These are phyloP conservation scores for Caryopteris hybrid DNA, from an alignment of 305 asterid genomes.

Conservation along the genomic window DNA sequence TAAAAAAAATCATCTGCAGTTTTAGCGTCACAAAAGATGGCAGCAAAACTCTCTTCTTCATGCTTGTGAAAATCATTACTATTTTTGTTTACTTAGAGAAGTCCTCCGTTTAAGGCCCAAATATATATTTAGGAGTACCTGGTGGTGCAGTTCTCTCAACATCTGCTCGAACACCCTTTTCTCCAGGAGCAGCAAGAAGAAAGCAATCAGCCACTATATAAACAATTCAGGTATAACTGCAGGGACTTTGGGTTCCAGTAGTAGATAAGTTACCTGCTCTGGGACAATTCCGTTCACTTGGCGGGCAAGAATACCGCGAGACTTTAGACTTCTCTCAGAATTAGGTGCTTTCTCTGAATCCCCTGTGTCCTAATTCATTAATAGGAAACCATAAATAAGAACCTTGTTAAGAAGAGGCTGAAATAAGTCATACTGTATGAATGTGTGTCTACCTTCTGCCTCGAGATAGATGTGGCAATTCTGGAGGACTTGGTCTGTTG, in stretches of 20 bases:
- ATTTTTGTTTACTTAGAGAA: neutral
- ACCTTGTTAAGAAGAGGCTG: conserved; percentile 1
- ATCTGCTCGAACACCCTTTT: conserved; percentile 65
- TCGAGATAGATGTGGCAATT: conserved; percentile 47
- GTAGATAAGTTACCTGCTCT: conserved; percentile 60
- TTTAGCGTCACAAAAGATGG: neutral
- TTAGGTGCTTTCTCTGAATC: conserved; percentile 66
- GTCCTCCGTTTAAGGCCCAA: neutral
- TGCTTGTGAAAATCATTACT: too few species aligned
- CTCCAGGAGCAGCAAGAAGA: conserved; percentile 16
- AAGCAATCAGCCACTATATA: conserved; percentile 13
- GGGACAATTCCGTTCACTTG: conserved; percentile 80
- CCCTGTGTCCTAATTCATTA: conserved; percentile 45
- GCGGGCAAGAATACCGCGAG: conserved; percentile 83
- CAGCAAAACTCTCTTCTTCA: too few species aligned
- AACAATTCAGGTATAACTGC: neutral
- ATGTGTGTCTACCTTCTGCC: conserved; percentile 54
- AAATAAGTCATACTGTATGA: conserved; percentile 8
- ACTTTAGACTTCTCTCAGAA: conserved; percentile 66
- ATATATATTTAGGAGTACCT: conserved; percentile 37
- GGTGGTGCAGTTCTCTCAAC: conserved; percentile 53
- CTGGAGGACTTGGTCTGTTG: conserved; percentile 68
- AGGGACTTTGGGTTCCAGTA: neutral
- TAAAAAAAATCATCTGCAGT: neutral
- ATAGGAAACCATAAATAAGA: conserved; percentile 11